A percentile compares a stretch with the other conserved stretches of the same genome.
phyloP scores from a whole-genome alignment of 2,329 filamentous ascomycete species.

The Claviceps fusiformis region DNA sequence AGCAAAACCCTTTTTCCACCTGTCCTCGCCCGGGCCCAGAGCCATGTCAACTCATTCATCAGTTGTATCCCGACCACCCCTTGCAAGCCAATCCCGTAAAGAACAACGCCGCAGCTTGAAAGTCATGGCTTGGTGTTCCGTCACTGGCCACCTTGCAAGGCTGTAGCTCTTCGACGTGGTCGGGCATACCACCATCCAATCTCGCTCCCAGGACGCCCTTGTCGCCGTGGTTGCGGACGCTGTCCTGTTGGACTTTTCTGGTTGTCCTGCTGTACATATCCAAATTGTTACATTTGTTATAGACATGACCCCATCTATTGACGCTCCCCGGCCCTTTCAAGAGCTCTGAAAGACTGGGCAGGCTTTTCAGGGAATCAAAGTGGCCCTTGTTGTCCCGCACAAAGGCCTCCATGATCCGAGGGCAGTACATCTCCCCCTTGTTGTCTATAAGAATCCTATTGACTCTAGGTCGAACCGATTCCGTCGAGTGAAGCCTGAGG shows the following conservation, averaged over 20 bases:
- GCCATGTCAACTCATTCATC: neutral
- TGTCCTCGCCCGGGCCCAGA: no score
- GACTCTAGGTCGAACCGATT: constrained; percentile 3
- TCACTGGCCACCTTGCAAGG: neutral
- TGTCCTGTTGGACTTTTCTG: neutral
- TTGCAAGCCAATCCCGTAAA: constrained; percentile 4
- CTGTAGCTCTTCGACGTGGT: constrained; percentile 12
- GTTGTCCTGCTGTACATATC: constrained; percentile 11
- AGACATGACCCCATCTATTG: neutral
- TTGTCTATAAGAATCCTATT: constrained; percentile 4
- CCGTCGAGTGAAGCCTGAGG: constrained; percentile 10
- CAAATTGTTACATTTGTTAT: constrained; percentile 6
- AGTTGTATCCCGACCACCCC: constrained; percentile 3
- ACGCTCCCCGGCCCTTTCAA: neutral
- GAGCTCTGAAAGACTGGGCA: constrained; percentile 15
- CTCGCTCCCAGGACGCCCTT: neutral
- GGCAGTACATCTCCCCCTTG: constrained; percentile 6
- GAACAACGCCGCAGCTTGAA: neutral
- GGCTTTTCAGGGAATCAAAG: constrained; percentile 16
- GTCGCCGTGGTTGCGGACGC: neutral
- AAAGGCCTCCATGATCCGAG: neutral
- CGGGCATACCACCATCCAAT: constrained; percentile 8
- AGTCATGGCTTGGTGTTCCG: constrained; percentile 1
- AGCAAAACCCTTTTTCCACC: neutral
- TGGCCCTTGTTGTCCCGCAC: constrained; percentile 15